Evolutionary conservation across 345 rosid species (phyloP), one percentile per base, ranked within the genome.

Genomic region (Ceriops tagal): DNA sequence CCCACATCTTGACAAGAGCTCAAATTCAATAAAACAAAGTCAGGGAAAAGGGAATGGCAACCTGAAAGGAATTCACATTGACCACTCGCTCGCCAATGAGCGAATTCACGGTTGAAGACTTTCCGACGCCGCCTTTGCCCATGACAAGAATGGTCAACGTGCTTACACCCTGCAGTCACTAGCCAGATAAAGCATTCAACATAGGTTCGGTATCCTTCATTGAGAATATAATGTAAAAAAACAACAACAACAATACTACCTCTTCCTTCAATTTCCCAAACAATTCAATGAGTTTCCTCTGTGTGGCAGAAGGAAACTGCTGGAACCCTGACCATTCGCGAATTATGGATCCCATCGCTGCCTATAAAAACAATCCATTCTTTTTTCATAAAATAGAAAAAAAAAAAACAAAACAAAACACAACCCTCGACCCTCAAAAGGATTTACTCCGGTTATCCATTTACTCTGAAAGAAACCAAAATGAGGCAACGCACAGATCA

Each of bases 101-200:
- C 39, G 97, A 91, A 72, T 89, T 91, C 53, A 91, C 91, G 63
- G 97, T 87, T 1, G 97, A 91, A 19, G 97, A 91, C 69, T 91
- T 91, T 32, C 96, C 97, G 53, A 87, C 88, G 56, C 97, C 96
- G 24, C 92, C 96, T 80, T 91, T 91, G 59, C 97, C 97, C 89
- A 91, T 79, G 53, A 89, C 92, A 73, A 91, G 88, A 58, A 91
- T 85, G 0, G 92, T 87, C 84, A 89, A 63, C 10, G 86, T 83
- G 82, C 75, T 83, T 65, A 82, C 83, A 73, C 85, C 84, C 97
- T 91, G 83, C 61, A 55, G 28, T 43, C 59, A 56, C 24, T 2
- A 56, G 16, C 24, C 24, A 56, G 59, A 56, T 6, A 24, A 56
- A 56, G 28, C 10, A 56, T 22, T 24, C 28, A 56, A 3, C 3